Conservation (phyloP, 2,329 filamentous ascomycete genomes). For the Sclerotinia sclerotiorum region DNA sequence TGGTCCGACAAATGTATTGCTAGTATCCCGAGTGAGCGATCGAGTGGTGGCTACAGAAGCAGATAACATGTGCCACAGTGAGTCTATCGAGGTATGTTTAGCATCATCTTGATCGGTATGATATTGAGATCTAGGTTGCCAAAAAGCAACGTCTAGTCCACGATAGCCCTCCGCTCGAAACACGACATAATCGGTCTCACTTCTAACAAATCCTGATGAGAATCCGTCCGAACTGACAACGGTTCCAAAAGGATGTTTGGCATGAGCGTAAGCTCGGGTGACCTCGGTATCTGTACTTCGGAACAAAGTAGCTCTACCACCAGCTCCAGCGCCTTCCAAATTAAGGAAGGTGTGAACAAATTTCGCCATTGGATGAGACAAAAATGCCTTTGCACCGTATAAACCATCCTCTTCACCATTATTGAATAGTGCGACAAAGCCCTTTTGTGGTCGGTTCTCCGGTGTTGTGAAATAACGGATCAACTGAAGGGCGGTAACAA, state of each 20-base stretch:
- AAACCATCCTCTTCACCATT: constrained; percentile 94
- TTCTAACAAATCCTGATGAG: constrained; percentile 72
- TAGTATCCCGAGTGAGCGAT: constrained; percentile 67
- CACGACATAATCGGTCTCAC: constrained; percentile 85
- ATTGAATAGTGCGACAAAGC: constrained; percentile 84
- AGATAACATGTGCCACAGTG: constrained; percentile 94
- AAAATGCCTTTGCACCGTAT: constrained; percentile 82
- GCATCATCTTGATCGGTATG: constrained; percentile 89
- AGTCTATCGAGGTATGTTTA: constrained; percentile 68
- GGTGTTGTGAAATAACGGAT: constrained; percentile 79
- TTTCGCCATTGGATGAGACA: constrained; percentile 75
- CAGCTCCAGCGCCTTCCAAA: constrained; percentile 90
- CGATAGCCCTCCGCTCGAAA: constrained; percentile 80
- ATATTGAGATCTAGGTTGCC: constrained; percentile 79
- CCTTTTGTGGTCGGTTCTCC: constrained; percentile 71
- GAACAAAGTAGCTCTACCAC: constrained; percentile 84
- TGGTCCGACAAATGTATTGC: constrained; percentile 62
- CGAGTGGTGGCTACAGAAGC: constrained; percentile 73
- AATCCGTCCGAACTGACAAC: constrained; percentile 85
- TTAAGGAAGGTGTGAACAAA: constrained; percentile 90
- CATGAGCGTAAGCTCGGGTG: constrained; percentile 71
- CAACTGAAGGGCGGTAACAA: constrained; percentile 81
- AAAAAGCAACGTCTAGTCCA: constrained; percentile 90
- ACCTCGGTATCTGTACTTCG: constrained; percentile 85
- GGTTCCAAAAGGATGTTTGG: constrained; percentile 76